phyloP scores from a whole-genome alignment of 768 basidiomycete genomes.

The Tylopilus rubrobrunneus region DNA sequence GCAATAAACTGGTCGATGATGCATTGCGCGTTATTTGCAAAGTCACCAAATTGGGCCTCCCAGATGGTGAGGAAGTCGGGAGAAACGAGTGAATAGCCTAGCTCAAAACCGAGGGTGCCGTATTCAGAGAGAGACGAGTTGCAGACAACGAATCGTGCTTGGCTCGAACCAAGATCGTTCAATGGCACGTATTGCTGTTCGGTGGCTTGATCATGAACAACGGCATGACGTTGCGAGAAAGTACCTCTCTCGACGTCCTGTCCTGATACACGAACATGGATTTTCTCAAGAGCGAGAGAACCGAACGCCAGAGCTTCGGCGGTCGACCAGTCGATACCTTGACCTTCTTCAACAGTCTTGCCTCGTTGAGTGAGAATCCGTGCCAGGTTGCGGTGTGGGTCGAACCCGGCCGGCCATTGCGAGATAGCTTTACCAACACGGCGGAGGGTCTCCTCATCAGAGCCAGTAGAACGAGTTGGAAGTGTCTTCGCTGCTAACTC shows the following conservation, averaged over 20 bases:
- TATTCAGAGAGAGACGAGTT: slow-evolving; percentile 97
- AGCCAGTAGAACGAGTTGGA: slow-evolving; percentile 86
- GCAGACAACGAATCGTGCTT: slow-evolving; percentile 92
- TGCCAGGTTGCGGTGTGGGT: slow-evolving; percentile 87
- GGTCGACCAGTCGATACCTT: slow-evolving; percentile 95
- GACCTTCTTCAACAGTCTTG: slow-evolving; percentile 87
- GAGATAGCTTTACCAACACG: slow-evolving; percentile 87
- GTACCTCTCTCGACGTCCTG: slow-evolving; percentile 99
- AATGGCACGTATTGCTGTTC: slow-evolving; percentile 89
- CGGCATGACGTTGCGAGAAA: slow-evolving; percentile 97
- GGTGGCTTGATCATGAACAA: slow-evolving; percentile 92
- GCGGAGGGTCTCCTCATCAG: slow-evolving; percentile 70
- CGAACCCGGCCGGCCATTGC: slow-evolving; percentile 79
- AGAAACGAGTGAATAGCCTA: slow-evolving; percentile 97
- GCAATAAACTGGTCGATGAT: slow-evolving; percentile 99
- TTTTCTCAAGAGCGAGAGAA: slow-evolving; percentile 86
- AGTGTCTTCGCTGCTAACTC: slow-evolving; percentile 90
- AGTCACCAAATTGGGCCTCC: slow-evolving; percentile 99
- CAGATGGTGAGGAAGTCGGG: slow-evolving; percentile 91
- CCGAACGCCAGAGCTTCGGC: slow-evolving; percentile 98
- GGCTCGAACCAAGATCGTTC: slow-evolving; percentile 81
- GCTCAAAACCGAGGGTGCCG: slow-evolving; percentile 93
- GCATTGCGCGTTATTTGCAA: slow-evolving; percentile 94
- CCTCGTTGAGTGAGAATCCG: slow-evolving; percentile 87
- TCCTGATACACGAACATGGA: slow-evolving; percentile 92